Evolutionary conservation across 768 basidiomycete species (phyloP).

Genomic region (Paxillus involutus): DNA sequence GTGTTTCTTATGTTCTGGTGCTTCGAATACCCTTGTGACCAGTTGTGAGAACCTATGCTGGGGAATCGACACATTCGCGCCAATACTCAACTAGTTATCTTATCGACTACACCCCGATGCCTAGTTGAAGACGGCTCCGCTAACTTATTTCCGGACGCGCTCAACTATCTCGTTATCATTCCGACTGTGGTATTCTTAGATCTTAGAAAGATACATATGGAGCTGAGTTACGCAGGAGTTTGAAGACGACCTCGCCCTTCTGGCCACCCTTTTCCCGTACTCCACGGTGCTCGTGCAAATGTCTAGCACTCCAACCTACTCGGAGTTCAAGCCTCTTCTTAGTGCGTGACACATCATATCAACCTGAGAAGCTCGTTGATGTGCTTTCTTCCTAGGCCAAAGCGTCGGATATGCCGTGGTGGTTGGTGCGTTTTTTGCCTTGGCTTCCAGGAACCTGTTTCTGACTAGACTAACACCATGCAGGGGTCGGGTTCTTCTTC

Average conservation of each 20-base stretch:
- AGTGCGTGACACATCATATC: slow-evolving; percentile 20
- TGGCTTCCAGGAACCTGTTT: background rate
- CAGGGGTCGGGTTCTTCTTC: slow-evolving; percentile 53
- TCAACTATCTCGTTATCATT: background rate
- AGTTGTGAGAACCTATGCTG: background rate
- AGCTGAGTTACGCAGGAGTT: background rate
- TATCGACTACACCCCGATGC: background rate
- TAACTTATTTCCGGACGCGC: slow-evolving; percentile 3
- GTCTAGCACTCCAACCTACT: slow-evolving; percentile 18
- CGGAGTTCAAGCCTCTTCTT: slow-evolving; percentile 42
- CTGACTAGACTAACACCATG: background rate
- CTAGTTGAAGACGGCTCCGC: background rate
- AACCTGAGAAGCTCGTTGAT: background rate
- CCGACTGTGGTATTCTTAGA: slow-evolving; percentile 2
- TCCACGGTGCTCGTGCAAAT: background rate
- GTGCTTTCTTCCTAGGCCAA: slow-evolving; percentile 29
- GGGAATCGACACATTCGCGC: background rate
- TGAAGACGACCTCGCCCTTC: background rate
- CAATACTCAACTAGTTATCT: background rate
- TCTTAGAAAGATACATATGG: background rate
- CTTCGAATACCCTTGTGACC: background rate
- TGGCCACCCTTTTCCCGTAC: background rate
- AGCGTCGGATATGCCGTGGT: slow-evolving; percentile 52
- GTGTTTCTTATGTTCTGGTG: background rate
- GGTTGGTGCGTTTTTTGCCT: slow-evolving; percentile 33